A percentile compares a stretch with the other conserved stretches of the same genome.
Evolutionary conservation across 2,329 filamentous ascomycete genomes (phyloP).

Genomic region (Metarhizium album): DNA sequence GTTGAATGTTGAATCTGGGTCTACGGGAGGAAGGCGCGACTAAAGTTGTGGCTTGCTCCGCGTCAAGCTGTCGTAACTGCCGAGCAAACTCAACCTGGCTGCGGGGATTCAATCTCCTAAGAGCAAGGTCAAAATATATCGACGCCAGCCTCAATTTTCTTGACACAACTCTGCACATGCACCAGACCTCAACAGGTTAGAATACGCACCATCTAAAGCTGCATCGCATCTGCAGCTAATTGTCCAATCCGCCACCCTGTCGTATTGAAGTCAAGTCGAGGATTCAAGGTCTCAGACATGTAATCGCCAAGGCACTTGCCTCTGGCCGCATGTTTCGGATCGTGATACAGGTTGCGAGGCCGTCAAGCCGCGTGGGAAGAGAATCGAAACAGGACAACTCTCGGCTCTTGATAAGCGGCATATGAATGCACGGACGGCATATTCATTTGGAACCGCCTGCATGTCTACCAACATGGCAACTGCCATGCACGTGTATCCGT

Average conservation of each 20-base stretch:
- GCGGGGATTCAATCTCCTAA: not conserved
- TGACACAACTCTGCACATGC: not conserved
- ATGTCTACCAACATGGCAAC: not conserved
- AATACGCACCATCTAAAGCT: not conserved
- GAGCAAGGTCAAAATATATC: not conserved
- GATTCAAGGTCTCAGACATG: not conserved
- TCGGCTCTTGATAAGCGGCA: not conserved
- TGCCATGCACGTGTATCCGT: not conserved
- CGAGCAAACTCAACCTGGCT: not conserved
- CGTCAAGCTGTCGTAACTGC: not conserved
- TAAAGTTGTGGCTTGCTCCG: too few relatives aligned
- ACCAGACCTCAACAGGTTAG: not conserved
- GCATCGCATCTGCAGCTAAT: not conserved
- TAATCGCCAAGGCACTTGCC: not conserved
- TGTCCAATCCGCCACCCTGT: not conserved
- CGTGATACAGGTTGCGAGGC: not conserved
- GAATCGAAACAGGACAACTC: not conserved
- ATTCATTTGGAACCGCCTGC: not conserved
- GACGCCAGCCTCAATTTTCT: not conserved
- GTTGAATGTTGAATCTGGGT: too few relatives aligned
- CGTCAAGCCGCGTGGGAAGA: not conserved
- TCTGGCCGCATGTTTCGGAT: not conserved
- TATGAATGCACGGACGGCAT: constrained; percentile 1
- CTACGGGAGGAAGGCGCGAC: too few relatives aligned
- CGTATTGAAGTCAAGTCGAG: not conserved